phyloP scores from a whole-genome alignment of 805 yeast genomes.

The Ogataea dorogensis region DNA sequence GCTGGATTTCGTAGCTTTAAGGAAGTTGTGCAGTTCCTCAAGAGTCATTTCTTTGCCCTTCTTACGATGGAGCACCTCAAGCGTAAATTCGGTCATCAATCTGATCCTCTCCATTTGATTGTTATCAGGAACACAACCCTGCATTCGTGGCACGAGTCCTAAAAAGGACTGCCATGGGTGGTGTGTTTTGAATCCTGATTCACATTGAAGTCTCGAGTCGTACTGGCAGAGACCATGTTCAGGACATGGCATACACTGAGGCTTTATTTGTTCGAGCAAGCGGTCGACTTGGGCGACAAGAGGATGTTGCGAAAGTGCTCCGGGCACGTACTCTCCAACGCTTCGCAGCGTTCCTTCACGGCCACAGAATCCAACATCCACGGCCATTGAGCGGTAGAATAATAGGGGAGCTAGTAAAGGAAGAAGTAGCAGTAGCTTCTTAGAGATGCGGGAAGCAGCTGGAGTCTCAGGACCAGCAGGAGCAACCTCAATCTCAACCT shows the following conservation, averaged over 20 bases:
- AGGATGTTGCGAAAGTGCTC: slow-evolving; percentile 5
- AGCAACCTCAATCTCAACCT: not conserved
- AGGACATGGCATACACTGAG: slow-evolving; percentile 77
- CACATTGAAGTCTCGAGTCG: slow-evolving; percentile 61
- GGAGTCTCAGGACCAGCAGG: not conserved
- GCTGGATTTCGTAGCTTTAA: slow-evolving; percentile 56
- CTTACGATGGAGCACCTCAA: slow-evolving; percentile 61
- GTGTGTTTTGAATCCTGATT: slow-evolving; percentile 55
- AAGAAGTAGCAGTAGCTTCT: slow-evolving; percentile 1
- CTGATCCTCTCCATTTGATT: slow-evolving; percentile 65
- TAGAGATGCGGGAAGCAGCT: not conserved
- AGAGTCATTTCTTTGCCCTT: slow-evolving; percentile 61
- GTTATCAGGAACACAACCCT: slow-evolving; percentile 71
- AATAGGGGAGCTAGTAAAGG: slow-evolving; percentile 19
- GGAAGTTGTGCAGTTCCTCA: slow-evolving; percentile 62
- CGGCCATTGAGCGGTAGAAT: slow-evolving; percentile 66
- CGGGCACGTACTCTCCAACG: slow-evolving; percentile 17
- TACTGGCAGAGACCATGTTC: slow-evolving; percentile 73
- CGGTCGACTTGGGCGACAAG: slow-evolving; percentile 29
- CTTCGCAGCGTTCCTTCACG: slow-evolving; percentile 38
- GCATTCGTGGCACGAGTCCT: slow-evolving; percentile 60
- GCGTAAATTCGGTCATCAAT: slow-evolving; percentile 63
- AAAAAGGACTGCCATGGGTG: slow-evolving; percentile 54
- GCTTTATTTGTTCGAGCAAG: slow-evolving; percentile 32
- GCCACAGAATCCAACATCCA: slow-evolving; percentile 75